phyloP scores from a whole-genome alignment of 2,329 filamentous ascomycete species.

The Malbranchea zuffiana region DNA sequence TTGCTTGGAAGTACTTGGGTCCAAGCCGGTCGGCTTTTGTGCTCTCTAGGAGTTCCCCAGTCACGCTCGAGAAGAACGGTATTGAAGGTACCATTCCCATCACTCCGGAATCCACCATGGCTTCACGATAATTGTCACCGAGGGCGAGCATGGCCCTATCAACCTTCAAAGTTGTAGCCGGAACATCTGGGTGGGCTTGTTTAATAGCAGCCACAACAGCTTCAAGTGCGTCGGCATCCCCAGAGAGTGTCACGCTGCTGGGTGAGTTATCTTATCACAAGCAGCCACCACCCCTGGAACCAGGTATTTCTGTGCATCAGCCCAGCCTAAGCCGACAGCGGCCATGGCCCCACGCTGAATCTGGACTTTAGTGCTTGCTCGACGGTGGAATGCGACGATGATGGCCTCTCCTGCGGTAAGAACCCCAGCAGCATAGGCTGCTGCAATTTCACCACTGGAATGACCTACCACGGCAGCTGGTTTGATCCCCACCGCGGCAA shows the following conservation, averaged over 20 bases:
- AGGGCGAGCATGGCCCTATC: too few relatives aligned
- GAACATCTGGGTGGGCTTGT: slow-evolving; percentile 4
- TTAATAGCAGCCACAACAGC: slow-evolving; percentile 1
- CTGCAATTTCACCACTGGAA: slow-evolving; percentile 16
- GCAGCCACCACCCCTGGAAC: slow-evolving; percentile 7
- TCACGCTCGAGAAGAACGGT: slow-evolving; percentile 8
- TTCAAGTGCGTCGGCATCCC: slow-evolving; percentile 6
- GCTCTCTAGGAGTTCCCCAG: slow-evolving; percentile 3
- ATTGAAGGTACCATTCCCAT: not conserved
- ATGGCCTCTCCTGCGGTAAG: slow-evolving; percentile 25
- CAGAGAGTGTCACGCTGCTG: slow-evolving; percentile 13
- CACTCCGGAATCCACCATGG: too few relatives aligned
- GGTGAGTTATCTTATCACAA: slow-evolving; percentile 15
- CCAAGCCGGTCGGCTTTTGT: not conserved
- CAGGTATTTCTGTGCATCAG: slow-evolving; percentile 1
- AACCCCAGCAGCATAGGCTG: slow-evolving; percentile 17
- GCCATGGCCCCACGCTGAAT: slow-evolving; percentile 10
- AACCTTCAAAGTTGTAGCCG: too few relatives aligned
- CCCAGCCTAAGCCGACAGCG: slow-evolving; percentile 8
- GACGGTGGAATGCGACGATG: slow-evolving; percentile 38
- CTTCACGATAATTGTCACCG: too few relatives aligned
- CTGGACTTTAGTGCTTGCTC: slow-evolving; percentile 1
- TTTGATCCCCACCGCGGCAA: slow-evolving; percentile 4
- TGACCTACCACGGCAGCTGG: slow-evolving; percentile 13
- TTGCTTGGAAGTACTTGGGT: slow-evolving; percentile 9